A percentile compares a stretch with the other conserved stretches of the same genome.
Evolutionary conservation across 2,329 filamentous ascomycete species (phyloP).

Genomic region (Colletotrichum tanaceti): DNA sequence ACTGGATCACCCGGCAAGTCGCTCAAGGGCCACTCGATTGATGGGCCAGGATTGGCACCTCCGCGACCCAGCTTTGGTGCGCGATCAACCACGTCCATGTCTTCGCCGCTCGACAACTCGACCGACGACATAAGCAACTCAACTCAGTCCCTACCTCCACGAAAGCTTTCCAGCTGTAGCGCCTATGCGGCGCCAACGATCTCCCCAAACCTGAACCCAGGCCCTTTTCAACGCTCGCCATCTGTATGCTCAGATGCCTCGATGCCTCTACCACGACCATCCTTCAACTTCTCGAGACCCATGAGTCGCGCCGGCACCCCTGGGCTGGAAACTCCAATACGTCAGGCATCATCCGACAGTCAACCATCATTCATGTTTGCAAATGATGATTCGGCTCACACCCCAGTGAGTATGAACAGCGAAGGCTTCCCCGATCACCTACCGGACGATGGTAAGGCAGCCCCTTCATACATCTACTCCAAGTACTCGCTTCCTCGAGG

Average conservation of each 20-base stretch:
- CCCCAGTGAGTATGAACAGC: constrained; percentile 78
- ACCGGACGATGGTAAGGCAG: constrained; percentile 61
- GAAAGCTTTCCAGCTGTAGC: constrained; percentile 79
- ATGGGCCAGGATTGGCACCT: constrained; percentile 63
- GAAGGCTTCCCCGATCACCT: constrained; percentile 71
- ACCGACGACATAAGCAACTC: constrained; percentile 76
- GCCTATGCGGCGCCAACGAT: constrained; percentile 55
- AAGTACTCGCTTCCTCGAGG: constrained; percentile 87
- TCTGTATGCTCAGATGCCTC: constrained; percentile 88
- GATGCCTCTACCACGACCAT: constrained; percentile 73
- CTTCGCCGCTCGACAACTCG: constrained; percentile 72
- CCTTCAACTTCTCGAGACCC: constrained; percentile 95
- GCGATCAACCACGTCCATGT: constrained; percentile 70
- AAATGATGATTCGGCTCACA: constrained; percentile 72
- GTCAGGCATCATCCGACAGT: constrained; percentile 75
- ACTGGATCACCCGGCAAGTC: constrained; percentile 60
- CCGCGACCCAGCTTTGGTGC: constrained; percentile 62
- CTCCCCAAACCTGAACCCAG: constrained; percentile 68
- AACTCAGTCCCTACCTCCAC: constrained; percentile 72
- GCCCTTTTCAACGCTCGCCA: constrained; percentile 77
- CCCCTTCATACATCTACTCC: constrained; percentile 85
- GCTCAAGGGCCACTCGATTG: constrained; percentile 58
- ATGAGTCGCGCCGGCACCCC: constrained; percentile 79
- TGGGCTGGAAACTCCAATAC: constrained; percentile 65
- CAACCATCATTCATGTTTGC: constrained; percentile 72